These are phyloP conservation scores for Uronychia binucleata DNA, from an alignment of 73 alveolate species.

Conservation along the genomic window DNA sequence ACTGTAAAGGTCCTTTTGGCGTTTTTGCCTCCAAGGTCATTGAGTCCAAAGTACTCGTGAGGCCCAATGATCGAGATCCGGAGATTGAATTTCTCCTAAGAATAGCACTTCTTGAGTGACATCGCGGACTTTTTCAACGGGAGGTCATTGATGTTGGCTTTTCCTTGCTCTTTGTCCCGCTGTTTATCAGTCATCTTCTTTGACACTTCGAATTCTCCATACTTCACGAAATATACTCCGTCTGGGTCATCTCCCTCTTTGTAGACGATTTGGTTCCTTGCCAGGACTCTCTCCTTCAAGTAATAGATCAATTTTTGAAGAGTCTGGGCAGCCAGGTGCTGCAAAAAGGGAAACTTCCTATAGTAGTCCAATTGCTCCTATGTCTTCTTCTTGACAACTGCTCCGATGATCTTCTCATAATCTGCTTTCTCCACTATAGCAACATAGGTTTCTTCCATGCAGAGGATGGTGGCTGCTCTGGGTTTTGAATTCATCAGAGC, in stretches of 20 bases:
- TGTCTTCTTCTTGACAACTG: constrained; percentile 27
- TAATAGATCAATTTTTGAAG: constrained; percentile 46
- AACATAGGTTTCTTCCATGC: constrained; percentile 20
- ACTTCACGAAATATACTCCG: constrained; percentile 38
- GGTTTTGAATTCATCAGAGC: constrained; percentile 57
- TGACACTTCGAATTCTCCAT: constrained; percentile 47
- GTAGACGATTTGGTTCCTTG: constrained; percentile 35
- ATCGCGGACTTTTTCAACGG: not conserved
- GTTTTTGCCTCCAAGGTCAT: not conserved
- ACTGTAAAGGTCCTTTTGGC: not conserved
- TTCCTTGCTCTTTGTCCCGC: not conserved
- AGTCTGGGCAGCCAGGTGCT: constrained; percentile 24
- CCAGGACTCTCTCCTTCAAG: constrained; percentile 38
- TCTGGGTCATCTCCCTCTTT: constrained; percentile 51
- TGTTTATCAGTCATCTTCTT: constrained; percentile 23
- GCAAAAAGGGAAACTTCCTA: constrained; percentile 35
- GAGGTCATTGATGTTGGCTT: not conserved
- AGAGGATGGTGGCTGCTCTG: constrained; percentile 46
- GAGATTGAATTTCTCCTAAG: not conserved
- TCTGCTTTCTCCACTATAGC: constrained; percentile 33
- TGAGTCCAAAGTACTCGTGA: not conserved
- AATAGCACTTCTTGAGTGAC: not conserved
- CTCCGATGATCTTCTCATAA: constrained; percentile 26
- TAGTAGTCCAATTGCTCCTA: constrained; percentile 39
- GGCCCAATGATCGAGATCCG: not conserved